phyloP scores from a whole-genome alignment of 805 yeast genomes.

The Zygosaccharomyces lentus region DNA sequence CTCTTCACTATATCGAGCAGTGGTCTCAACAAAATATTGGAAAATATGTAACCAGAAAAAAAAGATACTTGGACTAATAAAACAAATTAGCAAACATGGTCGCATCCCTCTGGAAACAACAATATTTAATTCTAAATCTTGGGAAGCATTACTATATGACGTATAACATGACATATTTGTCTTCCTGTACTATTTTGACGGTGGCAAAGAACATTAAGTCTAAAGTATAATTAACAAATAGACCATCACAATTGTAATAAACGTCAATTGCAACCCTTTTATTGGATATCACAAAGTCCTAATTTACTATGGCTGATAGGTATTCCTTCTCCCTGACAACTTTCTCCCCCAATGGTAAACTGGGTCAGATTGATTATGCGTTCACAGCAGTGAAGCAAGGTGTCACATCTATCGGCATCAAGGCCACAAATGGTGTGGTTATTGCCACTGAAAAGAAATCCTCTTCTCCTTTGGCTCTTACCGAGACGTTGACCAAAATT shows the following conservation, averaged over 20 bases:
- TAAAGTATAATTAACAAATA: background rate
- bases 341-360: constrained; percentile 96
- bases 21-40: too few species aligned
- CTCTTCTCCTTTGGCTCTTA: constrained; percentile 68
- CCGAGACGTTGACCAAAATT: constrained; percentile 72
- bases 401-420: constrained; percentile 91
- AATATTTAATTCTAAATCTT: too few species aligned
- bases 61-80: too few species aligned
- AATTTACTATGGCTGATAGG: constrained; percentile 80
- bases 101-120: too few species aligned
- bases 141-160: too few species aligned
- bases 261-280: background rate
- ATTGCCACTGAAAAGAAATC: constrained; percentile 95
- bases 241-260: background rate
- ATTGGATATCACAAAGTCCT: background rate
- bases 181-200: background rate
- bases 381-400: constrained; percentile 97
- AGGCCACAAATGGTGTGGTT: constrained; percentile 92
- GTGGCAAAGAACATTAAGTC: constrained; percentile 4
- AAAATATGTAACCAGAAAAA: too few species aligned
- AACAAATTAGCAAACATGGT: too few species aligned
- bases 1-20: too few species aligned
- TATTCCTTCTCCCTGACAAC: constrained; percentile 96
- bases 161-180: background rate
- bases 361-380: constrained; percentile 97